A percentile compares a stretch with the other conserved stretches of the same genome.
phyloP scores from a whole-genome alignment of 2,329 filamentous ascomycete species.

The Aspergillus aculeatus region DNA sequence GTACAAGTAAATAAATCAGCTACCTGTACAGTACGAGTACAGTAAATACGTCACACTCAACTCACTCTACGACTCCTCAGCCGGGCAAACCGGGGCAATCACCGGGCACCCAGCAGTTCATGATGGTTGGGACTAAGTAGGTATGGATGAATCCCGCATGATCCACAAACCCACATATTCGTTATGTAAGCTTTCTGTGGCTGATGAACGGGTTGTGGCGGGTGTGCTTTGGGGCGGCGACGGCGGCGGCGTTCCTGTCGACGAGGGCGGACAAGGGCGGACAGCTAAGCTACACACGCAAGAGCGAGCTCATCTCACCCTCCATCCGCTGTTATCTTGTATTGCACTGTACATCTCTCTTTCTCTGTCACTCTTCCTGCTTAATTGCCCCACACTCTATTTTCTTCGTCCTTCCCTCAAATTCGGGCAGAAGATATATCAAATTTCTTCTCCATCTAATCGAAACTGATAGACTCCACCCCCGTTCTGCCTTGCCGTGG shows the following conservation, averaged over 20 bases:
- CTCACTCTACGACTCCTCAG: background rate
- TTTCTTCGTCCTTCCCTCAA: background rate
- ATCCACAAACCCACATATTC: too few species aligned
- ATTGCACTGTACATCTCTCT: background rate
- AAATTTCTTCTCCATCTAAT: background rate
- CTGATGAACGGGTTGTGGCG: background rate
- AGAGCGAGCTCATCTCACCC: background rate
- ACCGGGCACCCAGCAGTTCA: background rate
- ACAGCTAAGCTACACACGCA: background rate
- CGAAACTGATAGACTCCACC: background rate
- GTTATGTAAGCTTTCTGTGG: background rate
- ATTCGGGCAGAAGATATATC: background rate
- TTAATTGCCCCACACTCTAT: background rate
- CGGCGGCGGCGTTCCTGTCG: background rate
- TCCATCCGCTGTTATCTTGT: background rate
- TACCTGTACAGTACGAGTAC: too few species aligned
- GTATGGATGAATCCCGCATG: background rate
- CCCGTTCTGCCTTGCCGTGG: conserved; percentile 1
- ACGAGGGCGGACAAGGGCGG: background rate
- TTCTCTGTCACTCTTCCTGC: background rate
- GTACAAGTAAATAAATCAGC: too few species aligned
- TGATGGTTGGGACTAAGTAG: too few species aligned
- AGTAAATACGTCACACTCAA: too few species aligned
- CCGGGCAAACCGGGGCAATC: background rate
- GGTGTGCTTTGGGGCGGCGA: background rate